phyloP scores from a whole-genome alignment of 1,284 basidiomycete species.

The Wallemia ichthyophaga region DNA sequence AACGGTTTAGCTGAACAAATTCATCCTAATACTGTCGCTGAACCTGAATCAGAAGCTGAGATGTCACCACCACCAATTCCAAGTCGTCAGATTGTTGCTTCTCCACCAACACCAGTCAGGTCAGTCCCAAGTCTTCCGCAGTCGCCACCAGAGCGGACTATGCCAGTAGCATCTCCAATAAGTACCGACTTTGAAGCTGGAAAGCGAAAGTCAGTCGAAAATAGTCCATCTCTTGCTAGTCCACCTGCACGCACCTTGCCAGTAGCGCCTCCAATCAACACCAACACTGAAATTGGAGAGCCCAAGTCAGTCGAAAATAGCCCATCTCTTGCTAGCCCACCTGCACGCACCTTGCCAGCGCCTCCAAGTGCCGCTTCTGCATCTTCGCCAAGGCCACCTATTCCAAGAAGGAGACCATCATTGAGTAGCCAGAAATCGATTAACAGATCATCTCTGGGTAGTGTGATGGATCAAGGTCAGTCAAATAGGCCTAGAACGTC shows the following conservation, averaged over 20 bases:
- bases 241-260: not conserved
- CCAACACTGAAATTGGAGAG: not conserved
- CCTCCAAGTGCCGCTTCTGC: not conserved
- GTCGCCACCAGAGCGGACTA: not conserved
- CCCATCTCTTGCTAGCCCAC: not conserved
- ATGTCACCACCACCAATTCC: not conserved
- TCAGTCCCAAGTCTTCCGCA: not conserved
- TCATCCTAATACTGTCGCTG: not conserved
- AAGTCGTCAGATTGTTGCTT: not conserved
- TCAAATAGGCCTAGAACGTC: not conserved
- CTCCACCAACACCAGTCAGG: not conserved
- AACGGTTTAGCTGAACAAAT: not conserved
- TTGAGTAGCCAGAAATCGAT: not conserved
- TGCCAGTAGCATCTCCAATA: not conserved
- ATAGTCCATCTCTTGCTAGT: not conserved
- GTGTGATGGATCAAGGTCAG: not conserved
- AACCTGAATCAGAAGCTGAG: not conserved
- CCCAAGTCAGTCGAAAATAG: not conserved
- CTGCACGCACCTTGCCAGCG: not conserved
- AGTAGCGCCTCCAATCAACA: not conserved
- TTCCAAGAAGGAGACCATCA: not conserved
- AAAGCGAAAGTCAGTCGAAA: not conserved
- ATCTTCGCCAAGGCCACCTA: not conserved
- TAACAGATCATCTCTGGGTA: not conserved
- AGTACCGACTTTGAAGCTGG: not conserved